Percentiles rank a stretch among this genome's conserved stretches.
Conservation (phyloP, 371 early-diverging fungal genomes). For the Synchytrium microbalum region DNA sequence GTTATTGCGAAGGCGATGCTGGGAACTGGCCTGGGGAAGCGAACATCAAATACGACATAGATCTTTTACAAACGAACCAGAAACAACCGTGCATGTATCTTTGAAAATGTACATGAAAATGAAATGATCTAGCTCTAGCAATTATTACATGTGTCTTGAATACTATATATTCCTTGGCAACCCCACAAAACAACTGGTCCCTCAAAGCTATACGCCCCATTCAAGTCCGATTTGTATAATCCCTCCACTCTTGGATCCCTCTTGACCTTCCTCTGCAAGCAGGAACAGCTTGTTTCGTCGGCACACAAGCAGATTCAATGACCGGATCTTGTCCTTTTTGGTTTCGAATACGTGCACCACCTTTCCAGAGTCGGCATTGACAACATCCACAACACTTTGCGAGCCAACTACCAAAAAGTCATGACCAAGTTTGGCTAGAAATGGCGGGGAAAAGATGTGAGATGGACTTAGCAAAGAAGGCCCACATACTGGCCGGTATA, state of each 20-base stretch:
- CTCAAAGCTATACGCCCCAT: not conserved
- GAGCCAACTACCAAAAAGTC: slow-evolving; percentile 40
- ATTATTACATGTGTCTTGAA: too few species aligned
- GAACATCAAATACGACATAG: too few species aligned
- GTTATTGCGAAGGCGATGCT: too few species aligned
- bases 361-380: slow-evolving; percentile 33
- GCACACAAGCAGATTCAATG: slow-evolving; percentile 25
- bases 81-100: too few species aligned
- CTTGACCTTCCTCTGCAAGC: slow-evolving; percentile 40
- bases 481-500: slow-evolving; percentile 13
- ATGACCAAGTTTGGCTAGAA: slow-evolving; percentile 29
- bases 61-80: too few species aligned
- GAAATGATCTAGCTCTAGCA: too few species aligned
- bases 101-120: too few species aligned
- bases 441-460: not conserved
- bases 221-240: slow-evolving; percentile 14
- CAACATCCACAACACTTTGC: slow-evolving; percentile 33
- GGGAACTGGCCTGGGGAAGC: too few species aligned
- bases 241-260: slow-evolving; percentile 22
- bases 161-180: too few species aligned
- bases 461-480: not conserved
- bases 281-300: slow-evolving; percentile 25
- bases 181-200: too few species aligned
- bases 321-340: slow-evolving; percentile 35
- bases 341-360: slow-evolving; percentile 51